A percentile compares a stretch with the other conserved stretches of the same genome.
Evolutionary conservation across 2,329 filamentous ascomycete species (phyloP).

Genomic region (Chaetomiaceae sp.): DNA sequence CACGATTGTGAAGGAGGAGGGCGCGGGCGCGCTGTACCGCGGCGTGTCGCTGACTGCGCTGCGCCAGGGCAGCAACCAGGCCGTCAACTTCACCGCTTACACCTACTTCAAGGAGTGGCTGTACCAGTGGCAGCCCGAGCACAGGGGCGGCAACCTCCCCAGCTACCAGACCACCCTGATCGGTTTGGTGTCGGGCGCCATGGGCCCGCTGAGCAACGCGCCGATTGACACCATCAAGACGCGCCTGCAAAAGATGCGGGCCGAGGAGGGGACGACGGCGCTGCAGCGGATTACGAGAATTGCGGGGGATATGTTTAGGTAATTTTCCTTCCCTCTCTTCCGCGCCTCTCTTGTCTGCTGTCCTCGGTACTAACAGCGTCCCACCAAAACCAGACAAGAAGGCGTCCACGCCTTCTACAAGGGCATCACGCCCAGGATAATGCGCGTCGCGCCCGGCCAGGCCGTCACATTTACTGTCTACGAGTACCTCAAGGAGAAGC

Average conservation of each 20-base stretch:
- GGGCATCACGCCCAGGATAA: slow-evolving; percentile 94
- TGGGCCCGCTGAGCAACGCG: slow-evolving; percentile 93
- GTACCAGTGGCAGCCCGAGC: slow-evolving; percentile 67
- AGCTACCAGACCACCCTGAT: slow-evolving; percentile 88
- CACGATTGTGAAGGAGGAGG: slow-evolving; percentile 90
- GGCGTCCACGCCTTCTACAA: slow-evolving; percentile 96
- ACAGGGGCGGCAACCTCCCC: slow-evolving; percentile 62
- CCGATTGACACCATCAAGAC: slow-evolving; percentile 99
- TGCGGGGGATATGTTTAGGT: slow-evolving; percentile 79
- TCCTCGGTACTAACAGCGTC: background rate
- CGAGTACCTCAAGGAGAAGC: slow-evolving; percentile 67
- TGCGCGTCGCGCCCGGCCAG: slow-evolving; percentile 95
- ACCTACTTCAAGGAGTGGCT: slow-evolving; percentile 83
- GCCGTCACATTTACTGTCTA: slow-evolving; percentile 75
- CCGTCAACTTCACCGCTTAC: slow-evolving; percentile 98
- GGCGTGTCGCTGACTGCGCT: slow-evolving; percentile 91
- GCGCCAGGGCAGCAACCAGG: slow-evolving; percentile 94
- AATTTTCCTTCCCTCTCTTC: slow-evolving; percentile 28
- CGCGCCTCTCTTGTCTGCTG: background rate
- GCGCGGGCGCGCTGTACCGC: slow-evolving; percentile 79
- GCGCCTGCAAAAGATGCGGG: slow-evolving; percentile 83
- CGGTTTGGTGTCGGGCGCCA: slow-evolving; percentile 84
- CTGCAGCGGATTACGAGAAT: slow-evolving; percentile 74
- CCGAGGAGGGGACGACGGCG: slow-evolving; percentile 74
- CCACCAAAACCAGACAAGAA: slow-evolving; percentile 62